phyloP scores from a whole-genome alignment of 495 filamentous ascomycete genomes.

The Neurospora sp. region DNA sequence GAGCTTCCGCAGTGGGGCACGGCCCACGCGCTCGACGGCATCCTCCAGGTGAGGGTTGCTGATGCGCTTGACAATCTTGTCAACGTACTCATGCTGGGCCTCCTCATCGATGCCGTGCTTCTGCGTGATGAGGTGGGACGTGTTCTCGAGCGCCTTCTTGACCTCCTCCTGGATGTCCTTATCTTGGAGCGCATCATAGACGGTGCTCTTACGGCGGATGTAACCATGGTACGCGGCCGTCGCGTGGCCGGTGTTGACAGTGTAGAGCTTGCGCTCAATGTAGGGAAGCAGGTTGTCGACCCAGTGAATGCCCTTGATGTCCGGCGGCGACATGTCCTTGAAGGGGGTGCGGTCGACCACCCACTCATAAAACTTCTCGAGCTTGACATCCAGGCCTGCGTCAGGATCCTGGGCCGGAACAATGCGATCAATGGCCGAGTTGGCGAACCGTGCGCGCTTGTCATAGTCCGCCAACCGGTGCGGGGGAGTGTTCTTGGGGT shows the following conservation, averaged over 20 bases:
- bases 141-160: constrained; percentile 65
- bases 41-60: constrained; percentile 93
- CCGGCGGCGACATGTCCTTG: constrained; percentile 38
- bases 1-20: constrained; percentile 87
- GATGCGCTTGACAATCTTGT: constrained; percentile 86
- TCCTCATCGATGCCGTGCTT: constrained; percentile 71
- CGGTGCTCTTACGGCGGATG: constrained; percentile 67
- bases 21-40: constrained; percentile 87
- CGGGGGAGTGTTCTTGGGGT: constrained; percentile 50
- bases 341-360: constrained; percentile 84
- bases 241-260: constrained; percentile 96
- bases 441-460: constrained; percentile 72
- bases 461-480: constrained; percentile 49
- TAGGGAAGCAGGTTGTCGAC: constrained; percentile 85
- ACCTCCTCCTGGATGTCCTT: constrained; percentile 63
- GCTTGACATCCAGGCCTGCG: constrained; percentile 77
- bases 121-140: constrained; percentile 67
- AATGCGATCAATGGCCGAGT: constrained; percentile 96
- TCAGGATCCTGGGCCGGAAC: constrained; percentile 77
- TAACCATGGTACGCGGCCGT: constrained; percentile 96
- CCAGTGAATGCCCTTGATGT: constrained; percentile 82
- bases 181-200: constrained; percentile 70
- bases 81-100: constrained; percentile 82
- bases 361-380: constrained; percentile 99
- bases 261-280: constrained; percentile 98